phyloP scores from a whole-genome alignment of 2,329 filamentous ascomycete genomes.

The Penicillium sp. region DNA sequence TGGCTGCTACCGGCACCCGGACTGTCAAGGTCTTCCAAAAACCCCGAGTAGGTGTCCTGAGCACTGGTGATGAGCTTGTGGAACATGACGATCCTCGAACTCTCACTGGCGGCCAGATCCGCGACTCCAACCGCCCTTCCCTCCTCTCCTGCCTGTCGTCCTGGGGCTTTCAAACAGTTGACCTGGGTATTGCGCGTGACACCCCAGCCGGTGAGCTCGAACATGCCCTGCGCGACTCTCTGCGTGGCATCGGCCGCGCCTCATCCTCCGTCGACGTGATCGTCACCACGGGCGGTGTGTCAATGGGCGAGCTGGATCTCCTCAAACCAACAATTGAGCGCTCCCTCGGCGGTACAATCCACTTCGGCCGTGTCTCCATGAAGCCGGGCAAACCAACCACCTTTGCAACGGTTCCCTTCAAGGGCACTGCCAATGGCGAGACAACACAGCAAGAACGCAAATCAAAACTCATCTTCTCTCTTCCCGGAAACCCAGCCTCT shows the following conservation, averaged over 20 bases:
- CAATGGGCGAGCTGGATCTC: constrained; percentile 96
- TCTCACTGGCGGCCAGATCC: constrained; percentile 76
- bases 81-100: constrained; percentile 61
- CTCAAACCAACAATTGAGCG: constrained; percentile 95
- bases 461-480: constrained; percentile 74
- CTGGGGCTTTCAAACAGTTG: constrained; percentile 74
- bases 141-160: constrained; percentile 72
- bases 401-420: constrained; percentile 80
- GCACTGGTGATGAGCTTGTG: constrained; percentile 92
- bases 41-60: constrained; percentile 80
- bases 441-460: constrained; percentile 53
- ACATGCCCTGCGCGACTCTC: constrained; percentile 68
- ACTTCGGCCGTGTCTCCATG: constrained; percentile 95
- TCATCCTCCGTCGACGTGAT: constrained; percentile 65
- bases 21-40: constrained; percentile 70
- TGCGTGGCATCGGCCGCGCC: constrained; percentile 54
- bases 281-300: constrained; percentile 90
- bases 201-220: constrained; percentile 67
- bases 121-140: constrained; percentile 89
- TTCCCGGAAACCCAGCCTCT: constrained; percentile 91
- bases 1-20: constrained; percentile 76
- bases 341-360: constrained; percentile 82
- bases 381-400: constrained; percentile 98
- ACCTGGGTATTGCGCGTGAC: constrained; percentile 72
- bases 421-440: constrained; percentile 43